Evolutionary conservation across 768 basidiomycete genomes (phyloP).

Genomic region (Termitomyces sp.): DNA sequence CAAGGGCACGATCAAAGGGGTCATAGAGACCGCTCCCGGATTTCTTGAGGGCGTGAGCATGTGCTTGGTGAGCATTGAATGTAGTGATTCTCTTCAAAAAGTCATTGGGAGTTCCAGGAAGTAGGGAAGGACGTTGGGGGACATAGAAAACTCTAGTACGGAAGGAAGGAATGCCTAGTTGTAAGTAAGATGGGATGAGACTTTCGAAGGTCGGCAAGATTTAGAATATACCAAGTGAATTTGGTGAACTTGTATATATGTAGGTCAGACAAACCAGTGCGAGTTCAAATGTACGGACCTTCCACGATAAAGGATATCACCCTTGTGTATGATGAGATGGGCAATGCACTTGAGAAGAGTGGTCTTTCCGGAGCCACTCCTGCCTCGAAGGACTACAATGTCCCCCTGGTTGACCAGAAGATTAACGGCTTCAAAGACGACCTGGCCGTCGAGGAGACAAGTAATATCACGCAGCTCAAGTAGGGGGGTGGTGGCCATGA

Average conservation of each 20-base stretch:
- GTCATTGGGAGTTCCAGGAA: conserved; percentile 75
- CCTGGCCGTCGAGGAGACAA: conserved; percentile 42
- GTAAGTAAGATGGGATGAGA: conserved; percentile 9
- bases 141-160: conserved; percentile 82
- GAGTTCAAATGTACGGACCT: conserved; percentile 35
- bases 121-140: conserved; percentile 84
- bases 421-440: conserved; percentile 58
- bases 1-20: conserved; percentile 37
- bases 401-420: conserved; percentile 70
- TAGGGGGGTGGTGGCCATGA: conserved; percentile 22
- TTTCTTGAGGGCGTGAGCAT: conserved; percentile 13
- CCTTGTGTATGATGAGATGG: conserved; percentile 69
- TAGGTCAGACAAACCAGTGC: not conserved
- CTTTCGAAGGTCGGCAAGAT: not conserved
- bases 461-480: conserved; percentile 53
- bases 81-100: conserved; percentile 58
- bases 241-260: conserved; percentile 46
- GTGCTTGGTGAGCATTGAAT: conserved; percentile 44
- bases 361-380: conserved; percentile 77
- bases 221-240: conserved; percentile 36
- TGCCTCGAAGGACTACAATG: conserved; percentile 73
- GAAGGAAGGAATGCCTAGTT: conserved; percentile 77
- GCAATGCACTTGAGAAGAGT: conserved; percentile 84
- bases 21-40: conserved; percentile 14
- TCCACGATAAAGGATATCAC: conserved; percentile 63